Percentiles rank a stretch among this genome's conserved stretches.
phyloP scores from a whole-genome alignment of 345 rosid genomes.

The Eucalyptus globulus region DNA sequence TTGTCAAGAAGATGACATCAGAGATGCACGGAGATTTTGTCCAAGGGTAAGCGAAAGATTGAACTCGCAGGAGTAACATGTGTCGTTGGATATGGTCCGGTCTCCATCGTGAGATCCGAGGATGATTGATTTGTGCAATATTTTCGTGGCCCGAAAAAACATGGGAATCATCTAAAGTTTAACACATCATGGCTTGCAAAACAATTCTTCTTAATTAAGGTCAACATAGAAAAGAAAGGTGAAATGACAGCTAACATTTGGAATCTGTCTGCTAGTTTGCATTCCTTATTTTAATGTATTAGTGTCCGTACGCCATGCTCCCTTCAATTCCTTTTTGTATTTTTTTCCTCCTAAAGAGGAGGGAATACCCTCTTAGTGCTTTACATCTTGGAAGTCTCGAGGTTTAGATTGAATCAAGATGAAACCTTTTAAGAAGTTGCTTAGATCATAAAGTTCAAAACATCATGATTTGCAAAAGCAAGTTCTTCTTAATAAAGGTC shows the following conservation, averaged over 20 bases:
- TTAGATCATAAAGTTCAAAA: not conserved
- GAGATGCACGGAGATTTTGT: not conserved
- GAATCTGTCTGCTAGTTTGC: too few species aligned
- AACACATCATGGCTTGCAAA: not conserved
- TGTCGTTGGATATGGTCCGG: not conserved
- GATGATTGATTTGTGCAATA: not conserved
- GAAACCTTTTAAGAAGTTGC: too few species aligned
- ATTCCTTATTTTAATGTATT: too few species aligned
- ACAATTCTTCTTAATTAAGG: not conserved
- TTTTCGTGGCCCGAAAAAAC: not conserved
- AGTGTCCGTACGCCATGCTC: too few species aligned
- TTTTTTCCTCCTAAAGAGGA: too few species aligned
- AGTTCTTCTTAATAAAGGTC: not conserved
- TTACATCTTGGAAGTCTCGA: too few species aligned
- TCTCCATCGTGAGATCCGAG: not conserved
- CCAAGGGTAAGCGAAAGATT: not conserved
- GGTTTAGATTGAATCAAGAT: rapidly evolving
- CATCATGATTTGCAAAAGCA: not conserved
- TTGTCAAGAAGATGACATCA: not conserved
- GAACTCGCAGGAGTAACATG: not conserved
- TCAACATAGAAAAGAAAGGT: not conserved
- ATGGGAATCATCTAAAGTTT: not conserved
- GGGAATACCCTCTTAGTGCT: too few species aligned
- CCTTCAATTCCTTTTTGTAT: rapidly evolving
- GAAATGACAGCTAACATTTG: not conserved